Conservation (phyloP, 805 yeast genomes). For the Lipomyces orientalis region DNA sequence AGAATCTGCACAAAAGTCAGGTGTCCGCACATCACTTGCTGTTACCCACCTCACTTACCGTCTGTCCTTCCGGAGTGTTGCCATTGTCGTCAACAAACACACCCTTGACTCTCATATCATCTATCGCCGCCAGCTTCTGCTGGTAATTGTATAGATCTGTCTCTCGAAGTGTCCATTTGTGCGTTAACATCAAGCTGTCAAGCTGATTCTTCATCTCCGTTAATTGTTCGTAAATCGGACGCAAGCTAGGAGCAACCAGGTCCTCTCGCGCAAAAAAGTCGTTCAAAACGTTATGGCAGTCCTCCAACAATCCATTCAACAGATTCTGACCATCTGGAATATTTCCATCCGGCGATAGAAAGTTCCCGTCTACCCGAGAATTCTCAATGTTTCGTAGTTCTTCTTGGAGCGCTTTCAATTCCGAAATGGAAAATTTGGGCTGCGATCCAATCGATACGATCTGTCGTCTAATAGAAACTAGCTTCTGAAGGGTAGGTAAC, state of each 20-base stretch:
- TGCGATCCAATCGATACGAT: conserved; percentile 59
- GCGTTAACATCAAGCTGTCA: conserved; percentile 83
- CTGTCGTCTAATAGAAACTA: conserved; percentile 67
- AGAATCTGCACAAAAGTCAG: conserved; percentile 45
- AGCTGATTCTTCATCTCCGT: conserved; percentile 70
- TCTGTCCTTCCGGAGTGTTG: conserved; percentile 58
- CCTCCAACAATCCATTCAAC: conserved; percentile 63
- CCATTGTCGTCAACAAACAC: conserved; percentile 50
- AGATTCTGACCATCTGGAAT: conserved; percentile 44
- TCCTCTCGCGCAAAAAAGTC: conserved; percentile 62
- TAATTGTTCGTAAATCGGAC: conserved; percentile 67
- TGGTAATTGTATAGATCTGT: conserved; percentile 90
- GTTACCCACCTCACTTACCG: conserved; percentile 18
- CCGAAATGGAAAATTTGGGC: conserved; percentile 45
- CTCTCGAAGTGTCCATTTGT: conserved; percentile 97
- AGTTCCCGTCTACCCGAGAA: conserved; percentile 63
- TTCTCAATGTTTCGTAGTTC: conserved; percentile 54
- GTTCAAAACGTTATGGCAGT: conserved; percentile 73
- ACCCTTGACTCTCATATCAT: conserved; percentile 70
- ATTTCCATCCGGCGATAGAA: conserved; percentile 45
- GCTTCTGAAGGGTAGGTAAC: conserved; percentile 57
- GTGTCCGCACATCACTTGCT: not conserved
- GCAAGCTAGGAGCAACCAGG: conserved; percentile 55
- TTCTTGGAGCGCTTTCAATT: conserved; percentile 47
- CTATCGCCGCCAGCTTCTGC: conserved; percentile 72